These are phyloP conservation scores for Zanthoxylum bungeanum DNA, from an alignment of 345 rosid genomes.

Conservation along the genomic window DNA sequence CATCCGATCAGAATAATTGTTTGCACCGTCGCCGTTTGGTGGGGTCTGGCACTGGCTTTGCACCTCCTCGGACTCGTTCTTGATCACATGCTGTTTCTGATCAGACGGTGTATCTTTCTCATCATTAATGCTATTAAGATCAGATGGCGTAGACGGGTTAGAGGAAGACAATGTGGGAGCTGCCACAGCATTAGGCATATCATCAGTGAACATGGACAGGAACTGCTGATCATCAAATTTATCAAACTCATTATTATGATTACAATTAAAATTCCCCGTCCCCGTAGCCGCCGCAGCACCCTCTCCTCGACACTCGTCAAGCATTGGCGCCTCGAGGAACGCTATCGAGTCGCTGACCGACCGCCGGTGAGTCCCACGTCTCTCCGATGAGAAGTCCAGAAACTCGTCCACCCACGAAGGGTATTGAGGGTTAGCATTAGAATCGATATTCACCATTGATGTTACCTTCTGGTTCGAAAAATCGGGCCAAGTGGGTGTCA, in stretches of 20 bases:
- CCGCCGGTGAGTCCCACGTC: constrained; percentile 67
- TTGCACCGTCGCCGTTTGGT: constrained; percentile 19
- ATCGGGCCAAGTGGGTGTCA: constrained; percentile 72
- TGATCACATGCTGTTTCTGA: constrained; percentile 20
- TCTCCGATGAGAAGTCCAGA: constrained; percentile 69
- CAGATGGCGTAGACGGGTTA: constrained; percentile 71
- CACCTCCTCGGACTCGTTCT: constrained; percentile 50
- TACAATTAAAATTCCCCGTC: not conserved
- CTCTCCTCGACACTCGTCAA: constrained; percentile 14
- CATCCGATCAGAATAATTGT: constrained; percentile 38
- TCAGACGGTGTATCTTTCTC: constrained; percentile 41
- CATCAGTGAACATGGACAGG: constrained; percentile 74
- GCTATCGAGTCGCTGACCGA: constrained; percentile 79
- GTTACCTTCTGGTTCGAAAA: constrained; percentile 44
- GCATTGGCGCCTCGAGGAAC: constrained; percentile 47
- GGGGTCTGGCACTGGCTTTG: constrained; percentile 51
- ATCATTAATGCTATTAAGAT: constrained; percentile 65
- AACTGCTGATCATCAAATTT: constrained; percentile 78
- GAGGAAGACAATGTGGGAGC: constrained; percentile 48
- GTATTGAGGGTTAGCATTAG: constrained; percentile 21
- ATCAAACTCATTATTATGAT: constrained; percentile 37
- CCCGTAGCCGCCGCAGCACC: constrained; percentile 5
- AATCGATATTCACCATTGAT: constrained; percentile 16
- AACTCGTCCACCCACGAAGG: constrained; percentile 85
- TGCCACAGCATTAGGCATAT: constrained; percentile 41